A percentile compares a stretch with the other conserved stretches of the same genome.
These are phyloP conservation scores for Ophiostoma sp. DNA, from an alignment of 2,329 filamentous ascomycete species.

Conservation along the genomic window DNA sequence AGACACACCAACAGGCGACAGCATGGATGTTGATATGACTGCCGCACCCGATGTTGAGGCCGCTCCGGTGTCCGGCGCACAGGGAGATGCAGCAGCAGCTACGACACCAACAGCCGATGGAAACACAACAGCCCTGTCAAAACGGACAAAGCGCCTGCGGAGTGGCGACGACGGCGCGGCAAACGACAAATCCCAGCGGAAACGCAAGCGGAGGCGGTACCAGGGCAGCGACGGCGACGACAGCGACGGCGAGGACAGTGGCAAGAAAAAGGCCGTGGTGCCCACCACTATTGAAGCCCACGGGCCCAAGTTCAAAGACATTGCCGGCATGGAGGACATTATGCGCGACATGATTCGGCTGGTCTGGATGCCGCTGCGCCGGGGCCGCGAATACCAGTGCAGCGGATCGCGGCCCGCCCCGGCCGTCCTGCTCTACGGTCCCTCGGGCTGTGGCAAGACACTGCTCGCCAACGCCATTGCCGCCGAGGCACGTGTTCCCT, in stretches of 20 bases:
- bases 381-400: conserved; percentile 59
- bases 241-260: conserved; percentile 16
- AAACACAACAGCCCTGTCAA: not conserved
- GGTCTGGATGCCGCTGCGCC: conserved; percentile 66
- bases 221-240: conserved; percentile 18
- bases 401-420: conserved; percentile 65
- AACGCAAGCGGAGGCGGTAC: conserved; percentile 20
- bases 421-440: conserved; percentile 74
- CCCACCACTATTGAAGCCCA: conserved; percentile 58
- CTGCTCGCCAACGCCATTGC: conserved; percentile 77
- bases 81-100: conserved; percentile 29
- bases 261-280: conserved; percentile 38
- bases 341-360: conserved; percentile 64
- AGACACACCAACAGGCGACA: not conserved
- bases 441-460: conserved; percentile 81
- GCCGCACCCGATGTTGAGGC: conserved; percentile 28
- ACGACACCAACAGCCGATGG: not conserved
- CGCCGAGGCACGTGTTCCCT: conserved; percentile 67
- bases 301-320: conserved; percentile 62
- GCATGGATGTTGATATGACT: conserved; percentile 39
- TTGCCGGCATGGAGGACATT: conserved; percentile 71
- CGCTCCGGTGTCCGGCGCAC: conserved; percentile 22
- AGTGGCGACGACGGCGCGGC: not conserved
- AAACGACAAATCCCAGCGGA: conserved; percentile 26
- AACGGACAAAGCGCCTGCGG: not conserved